A percentile compares a stretch with the other conserved stretches of the same genome.
These are phyloP conservation scores for Aphanomyces astaci DNA, from an alignment of 352 stramenopile genomes.

Conservation along the genomic window DNA sequence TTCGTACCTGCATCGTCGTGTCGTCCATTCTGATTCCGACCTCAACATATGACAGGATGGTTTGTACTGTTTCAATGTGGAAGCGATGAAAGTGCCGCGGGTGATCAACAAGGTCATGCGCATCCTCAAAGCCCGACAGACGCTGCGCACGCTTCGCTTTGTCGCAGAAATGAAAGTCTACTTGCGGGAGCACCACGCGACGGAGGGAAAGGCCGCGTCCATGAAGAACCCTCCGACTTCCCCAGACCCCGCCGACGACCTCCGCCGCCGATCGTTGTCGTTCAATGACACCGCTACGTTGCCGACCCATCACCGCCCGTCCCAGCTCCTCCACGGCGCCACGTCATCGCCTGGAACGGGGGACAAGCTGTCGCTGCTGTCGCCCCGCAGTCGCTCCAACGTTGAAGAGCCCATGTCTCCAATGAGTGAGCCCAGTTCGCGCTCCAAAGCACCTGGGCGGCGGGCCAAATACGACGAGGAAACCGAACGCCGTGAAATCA, in stretches of 20 bases:
- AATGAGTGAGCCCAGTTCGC: not conserved
- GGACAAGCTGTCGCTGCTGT: not conserved
- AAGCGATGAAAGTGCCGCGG: slow-evolving; percentile 61
- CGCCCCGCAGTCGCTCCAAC: not conserved
- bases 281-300: not conserved
- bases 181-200: slow-evolving; percentile 33
- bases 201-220: not conserved
- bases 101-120: slow-evolving; percentile 61
- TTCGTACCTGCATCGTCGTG: not conserved
- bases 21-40: not conserved
- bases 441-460: slow-evolving; percentile 1
- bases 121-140: slow-evolving; percentile 53
- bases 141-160: slow-evolving; percentile 60
- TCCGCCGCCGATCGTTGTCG: not conserved
- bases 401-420: slow-evolving; percentile 11
- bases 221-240: not conserved
- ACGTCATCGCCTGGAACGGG: no score
- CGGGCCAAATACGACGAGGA: slow-evolving; percentile 47
- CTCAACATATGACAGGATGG: slow-evolving; percentile 28
- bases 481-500: slow-evolving; percentile 57
- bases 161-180: slow-evolving; percentile 78
- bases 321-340: not conserved
- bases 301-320: not conserved
- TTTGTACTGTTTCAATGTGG: slow-evolving; percentile 63
- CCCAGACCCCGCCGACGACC: not conserved